These are phyloP conservation scores for Apium graveolens DNA, from an alignment of 129 eudicot species.

Conservation along the genomic window DNA sequence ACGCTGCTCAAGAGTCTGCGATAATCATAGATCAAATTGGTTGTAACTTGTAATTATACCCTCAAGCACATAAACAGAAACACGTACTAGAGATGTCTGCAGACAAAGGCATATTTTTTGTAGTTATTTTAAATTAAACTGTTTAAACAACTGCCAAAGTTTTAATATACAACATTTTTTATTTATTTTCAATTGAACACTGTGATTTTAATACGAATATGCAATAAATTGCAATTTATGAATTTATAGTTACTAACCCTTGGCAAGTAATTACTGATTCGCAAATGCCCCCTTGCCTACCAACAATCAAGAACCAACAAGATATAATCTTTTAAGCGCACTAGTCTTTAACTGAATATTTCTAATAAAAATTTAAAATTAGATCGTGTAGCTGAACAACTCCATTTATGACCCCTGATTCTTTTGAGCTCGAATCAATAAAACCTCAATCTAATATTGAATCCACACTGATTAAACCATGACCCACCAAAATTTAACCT, in stretches of 20 bases:
- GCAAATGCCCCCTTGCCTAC: background rate
- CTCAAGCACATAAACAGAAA: background rate
- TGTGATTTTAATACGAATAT: background rate
- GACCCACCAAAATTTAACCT: background rate
- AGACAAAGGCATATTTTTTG: background rate
- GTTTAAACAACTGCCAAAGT: background rate
- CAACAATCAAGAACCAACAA: background rate
- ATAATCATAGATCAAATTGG: constrained; percentile 1
- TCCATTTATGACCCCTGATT: background rate
- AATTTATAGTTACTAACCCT: background rate
- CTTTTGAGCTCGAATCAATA: background rate
- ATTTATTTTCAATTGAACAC: background rate
- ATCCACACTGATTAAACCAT: background rate
- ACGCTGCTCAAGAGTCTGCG: constrained; percentile 91
- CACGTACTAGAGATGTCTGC: background rate
- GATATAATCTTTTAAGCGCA: background rate
- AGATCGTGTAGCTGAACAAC: background rate
- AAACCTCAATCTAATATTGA: background rate
- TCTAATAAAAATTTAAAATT: background rate
- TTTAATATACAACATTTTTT: too few species aligned
- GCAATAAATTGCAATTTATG: background rate
- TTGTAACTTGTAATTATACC: constrained; percentile 10
- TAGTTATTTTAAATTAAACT: background rate
- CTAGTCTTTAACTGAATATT: background rate
- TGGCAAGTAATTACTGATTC: background rate